Evolutionary conservation across 1,139 yeast species (phyloP).

Genomic region (Pichia sp.): DNA sequence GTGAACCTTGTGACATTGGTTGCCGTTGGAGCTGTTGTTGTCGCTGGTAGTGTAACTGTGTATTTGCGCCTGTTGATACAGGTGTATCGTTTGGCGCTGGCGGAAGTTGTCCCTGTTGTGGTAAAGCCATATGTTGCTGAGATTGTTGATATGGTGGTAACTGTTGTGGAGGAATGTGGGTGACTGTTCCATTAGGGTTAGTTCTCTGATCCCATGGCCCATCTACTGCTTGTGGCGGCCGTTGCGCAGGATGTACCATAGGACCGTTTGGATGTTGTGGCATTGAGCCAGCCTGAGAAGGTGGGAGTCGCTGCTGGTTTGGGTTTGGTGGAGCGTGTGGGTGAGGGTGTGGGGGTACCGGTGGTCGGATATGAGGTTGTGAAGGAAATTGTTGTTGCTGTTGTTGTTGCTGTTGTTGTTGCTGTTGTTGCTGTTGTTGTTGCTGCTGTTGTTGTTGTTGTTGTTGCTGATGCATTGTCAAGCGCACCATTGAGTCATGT

Average conservation of each 20-base stretch:
- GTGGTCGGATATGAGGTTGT: neutral
- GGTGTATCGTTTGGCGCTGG: neutral
- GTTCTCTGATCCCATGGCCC: too few species aligned
- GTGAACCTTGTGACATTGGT: too few species aligned
- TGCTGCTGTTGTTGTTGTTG: conserved; percentile 4
- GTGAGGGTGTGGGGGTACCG: neutral
- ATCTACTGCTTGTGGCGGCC: neutral
- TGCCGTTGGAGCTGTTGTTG: too few species aligned
- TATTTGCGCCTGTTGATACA: too few species aligned
- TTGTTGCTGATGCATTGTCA: conserved; percentile 8
- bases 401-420: conserved; percentile 9
- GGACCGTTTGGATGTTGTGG: too few species aligned
- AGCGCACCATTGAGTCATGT: conserved; percentile 31
- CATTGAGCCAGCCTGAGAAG: too few species aligned
- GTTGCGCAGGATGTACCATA: neutral
- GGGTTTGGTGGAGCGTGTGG: too few species aligned
- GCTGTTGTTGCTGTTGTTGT: conserved; percentile 9
- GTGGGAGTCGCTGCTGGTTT: too few species aligned
- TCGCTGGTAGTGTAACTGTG: too few species aligned
- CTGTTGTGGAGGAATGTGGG: neutral
- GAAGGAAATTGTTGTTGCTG: conserved; percentile 10
- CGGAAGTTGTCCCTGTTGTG: conserved; percentile 1
- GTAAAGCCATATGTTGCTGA: neutral
- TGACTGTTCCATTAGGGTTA: too few species aligned
- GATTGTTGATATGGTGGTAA: neutral